Evolutionary conservation across 164 flowering plant species (phyloP), one percentile per base, ranked within the genome.

Genomic region (Tinospora cordifolia): DNA sequence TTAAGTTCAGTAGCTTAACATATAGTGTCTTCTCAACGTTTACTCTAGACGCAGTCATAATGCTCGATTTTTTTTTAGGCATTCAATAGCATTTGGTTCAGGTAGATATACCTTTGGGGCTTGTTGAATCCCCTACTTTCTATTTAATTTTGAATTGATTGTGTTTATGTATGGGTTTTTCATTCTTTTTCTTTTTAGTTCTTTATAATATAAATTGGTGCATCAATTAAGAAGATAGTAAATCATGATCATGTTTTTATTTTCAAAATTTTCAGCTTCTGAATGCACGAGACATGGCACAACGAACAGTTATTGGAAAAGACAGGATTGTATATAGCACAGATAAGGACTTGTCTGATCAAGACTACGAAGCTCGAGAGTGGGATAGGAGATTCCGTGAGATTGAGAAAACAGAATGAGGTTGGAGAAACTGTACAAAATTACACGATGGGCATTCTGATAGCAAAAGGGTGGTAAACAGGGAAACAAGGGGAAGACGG

Each of bases 271-370:
- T 70, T 66, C 90, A 95, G 99, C 83, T 95, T 69, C 71, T 87
- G 65, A 88, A 90, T 84, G 98, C 98, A 69, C 93, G 99, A 67
- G 92, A 95, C 82, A 88, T 92, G 98, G 90, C 98, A 21, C 87
- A 88, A 68, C 85, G 76, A 74, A 92, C 92, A 1, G 84, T 89
- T 36, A 92, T 95, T 19, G 86, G 98, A 12, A 77, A 80, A 73
- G 97, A 95, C 67, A 82, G 89, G 39, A 88, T 95, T 62, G 90
- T 95, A 21, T 95, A 95, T 57, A 90, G 92, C 69, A 89, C 97
- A 1, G 94, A 92, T 9, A 85, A 71, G 77, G 99, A 95, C 72
- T 74, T 92, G 38, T 68, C 78, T 11, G 99, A 92, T 54, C 98
- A 92, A 84, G 93, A 87, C 73, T 86, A 80, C 44, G 98, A 90